phyloP scores from a whole-genome alignment of 257 asterid genomes.

The Catharanthus roseus region DNA sequence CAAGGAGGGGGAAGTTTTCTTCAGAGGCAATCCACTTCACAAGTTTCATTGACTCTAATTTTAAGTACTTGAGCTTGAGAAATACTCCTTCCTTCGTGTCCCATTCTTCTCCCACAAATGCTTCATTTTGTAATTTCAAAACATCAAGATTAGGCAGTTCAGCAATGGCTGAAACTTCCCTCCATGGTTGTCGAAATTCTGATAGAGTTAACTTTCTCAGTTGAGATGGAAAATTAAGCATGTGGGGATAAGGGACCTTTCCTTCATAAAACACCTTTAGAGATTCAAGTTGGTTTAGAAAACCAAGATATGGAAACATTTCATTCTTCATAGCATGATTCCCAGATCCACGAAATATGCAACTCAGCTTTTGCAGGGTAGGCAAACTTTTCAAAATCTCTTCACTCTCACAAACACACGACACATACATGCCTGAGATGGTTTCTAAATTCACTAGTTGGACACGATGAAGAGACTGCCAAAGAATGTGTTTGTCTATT shows the following conservation, averaged over 20 bases:
- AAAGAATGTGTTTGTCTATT: not conserved
- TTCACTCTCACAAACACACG: not conserved
- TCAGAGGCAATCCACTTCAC: not conserved
- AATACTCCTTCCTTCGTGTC: not conserved
- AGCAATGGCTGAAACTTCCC: not conserved
- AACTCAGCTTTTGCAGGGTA: not conserved
- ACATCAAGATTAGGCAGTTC: not conserved
- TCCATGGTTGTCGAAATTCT: not conserved
- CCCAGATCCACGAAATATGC: no score
- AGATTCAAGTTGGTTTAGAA: not conserved
- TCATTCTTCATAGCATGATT: not conserved
- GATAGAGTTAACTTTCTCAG: not conserved
- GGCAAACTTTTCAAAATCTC: not conserved
- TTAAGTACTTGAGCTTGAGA: not conserved
- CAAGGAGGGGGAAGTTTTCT: not conserved
- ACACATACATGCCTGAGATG: not conserved
- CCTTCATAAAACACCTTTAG: not conserved
- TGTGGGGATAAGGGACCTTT: not conserved
- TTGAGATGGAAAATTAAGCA: not conserved
- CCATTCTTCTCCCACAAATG: constrained; percentile 6
- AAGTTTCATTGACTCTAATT: not conserved
- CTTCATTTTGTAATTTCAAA: not conserved
- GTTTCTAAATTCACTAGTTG: not conserved
- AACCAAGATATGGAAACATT: not conserved
- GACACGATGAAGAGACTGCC: not conserved